Evolutionary conservation across 108 stramenopile species (phyloP), one percentile per base, ranked within the genome.

Genomic region (Seminavis robusta): DNA sequence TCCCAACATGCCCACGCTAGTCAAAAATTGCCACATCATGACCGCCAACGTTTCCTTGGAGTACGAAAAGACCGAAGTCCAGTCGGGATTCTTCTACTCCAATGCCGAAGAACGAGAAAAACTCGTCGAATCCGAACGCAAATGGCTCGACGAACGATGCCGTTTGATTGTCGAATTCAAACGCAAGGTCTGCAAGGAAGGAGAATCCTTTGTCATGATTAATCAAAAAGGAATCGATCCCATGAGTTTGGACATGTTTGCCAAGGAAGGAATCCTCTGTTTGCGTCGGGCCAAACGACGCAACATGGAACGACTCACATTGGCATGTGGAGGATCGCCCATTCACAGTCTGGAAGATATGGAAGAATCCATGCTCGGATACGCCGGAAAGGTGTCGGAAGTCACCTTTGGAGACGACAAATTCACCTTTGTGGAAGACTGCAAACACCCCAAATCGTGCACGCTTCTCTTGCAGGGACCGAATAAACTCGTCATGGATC

Each of bases 211-310:
- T 83, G 94, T 96, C 33, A 85, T 99, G 55, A 94, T 98, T 76
- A 99, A 99, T 78, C 98, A 99, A 81, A 99, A 99, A 81, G 98
- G 98, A 49, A 95, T 99, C 63, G 98, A 99, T 92, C 96, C 98
- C 8, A 77, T 97, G 47, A 79, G 76, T 28, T 69, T 99, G 32
- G 97, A 99, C 78, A 97, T 98, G 66, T 96, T 99, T 77, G 98
- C 98, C 71, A 99, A 99, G 92, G 98, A 99, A 74, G 97, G 97
- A 42, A 98, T 99, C 61, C 73, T 98, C 45, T 97, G 94, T 50
- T 60, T 97, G 47, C 87, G 98, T 23, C 73, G 98, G 32, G 98
- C 98, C 62, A 99, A 99, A 76, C 81, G 98, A 33, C 81, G 98
- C 48, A 99, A 99, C 74, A 98, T 99, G 98, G 98, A 99, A 74